Conservation (phyloP, 768 basidiomycete species). For the Mycena belliarum region DNA sequence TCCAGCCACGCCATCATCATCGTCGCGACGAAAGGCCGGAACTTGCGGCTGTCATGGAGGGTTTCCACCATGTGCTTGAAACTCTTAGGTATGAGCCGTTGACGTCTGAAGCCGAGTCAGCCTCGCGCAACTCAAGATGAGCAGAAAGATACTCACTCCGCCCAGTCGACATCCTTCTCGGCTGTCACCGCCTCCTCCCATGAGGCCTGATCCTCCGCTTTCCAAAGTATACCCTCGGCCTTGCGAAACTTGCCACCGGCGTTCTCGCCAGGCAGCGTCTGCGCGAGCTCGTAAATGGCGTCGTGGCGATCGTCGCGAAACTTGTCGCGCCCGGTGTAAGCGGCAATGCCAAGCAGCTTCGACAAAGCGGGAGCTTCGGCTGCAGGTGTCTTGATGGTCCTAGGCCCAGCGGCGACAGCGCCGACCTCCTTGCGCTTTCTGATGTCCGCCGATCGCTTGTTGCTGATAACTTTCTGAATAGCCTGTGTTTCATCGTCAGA, state of each 20-base stretch:
- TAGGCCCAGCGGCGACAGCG: background rate
- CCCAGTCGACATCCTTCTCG: constrained; percentile 10
- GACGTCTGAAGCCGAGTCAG: constrained; percentile 4
- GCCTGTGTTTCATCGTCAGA: background rate
- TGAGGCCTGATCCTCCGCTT: constrained; percentile 2
- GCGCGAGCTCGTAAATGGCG: background rate
- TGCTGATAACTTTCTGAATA: constrained; percentile 13
- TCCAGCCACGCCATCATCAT: constrained; percentile 4
- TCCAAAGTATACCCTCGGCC: constrained; percentile 5
- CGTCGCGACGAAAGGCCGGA: constrained; percentile 5
- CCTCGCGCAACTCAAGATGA: background rate
- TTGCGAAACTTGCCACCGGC: constrained; percentile 11
- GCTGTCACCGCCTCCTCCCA: background rate
- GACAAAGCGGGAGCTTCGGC: background rate
- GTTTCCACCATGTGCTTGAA: constrained; percentile 5
- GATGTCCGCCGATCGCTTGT: constrained; percentile 4
- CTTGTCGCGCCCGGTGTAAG: constrained; percentile 8
- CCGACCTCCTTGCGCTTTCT: background rate
- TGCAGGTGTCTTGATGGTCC: background rate
- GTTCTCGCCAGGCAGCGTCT: constrained; percentile 1
- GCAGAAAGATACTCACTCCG: background rate
- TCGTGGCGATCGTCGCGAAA: constrained; percentile 5
- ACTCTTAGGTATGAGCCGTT: constrained; percentile 1
- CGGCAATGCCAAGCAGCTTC: background rate
- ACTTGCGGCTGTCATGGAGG: constrained; percentile 2